Conservation (phyloP, 2,329 filamentous ascomycete species). For the Celoporthe dispersa region DNA sequence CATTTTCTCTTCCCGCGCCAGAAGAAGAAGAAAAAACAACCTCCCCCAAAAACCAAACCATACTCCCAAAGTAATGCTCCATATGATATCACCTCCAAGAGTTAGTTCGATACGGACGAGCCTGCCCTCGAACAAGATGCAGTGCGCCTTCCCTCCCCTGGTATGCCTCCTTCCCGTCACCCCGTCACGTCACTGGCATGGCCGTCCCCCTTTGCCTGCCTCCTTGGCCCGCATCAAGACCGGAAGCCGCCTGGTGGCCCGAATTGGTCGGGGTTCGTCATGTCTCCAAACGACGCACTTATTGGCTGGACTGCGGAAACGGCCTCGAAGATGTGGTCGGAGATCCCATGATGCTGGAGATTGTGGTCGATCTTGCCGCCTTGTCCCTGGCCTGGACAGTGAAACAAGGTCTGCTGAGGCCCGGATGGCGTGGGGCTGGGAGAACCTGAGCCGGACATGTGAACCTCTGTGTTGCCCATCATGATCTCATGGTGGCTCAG, state of each 20-base stretch:
- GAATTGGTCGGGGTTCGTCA: constrained; percentile 20
- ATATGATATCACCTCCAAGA: neutral
- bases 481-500: constrained; percentile 30
- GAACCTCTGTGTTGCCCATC: constrained; percentile 27
- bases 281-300: constrained; percentile 27
- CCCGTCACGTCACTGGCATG: neutral
- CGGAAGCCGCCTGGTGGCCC: constrained; percentile 4
- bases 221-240: constrained; percentile 7
- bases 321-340: constrained; percentile 28
- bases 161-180: neutral
- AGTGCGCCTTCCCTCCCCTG: neutral
- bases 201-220: neutral
- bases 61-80: neutral
- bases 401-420: constrained; percentile 24
- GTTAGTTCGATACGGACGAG: neutral
- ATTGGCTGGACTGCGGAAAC: constrained; percentile 30
- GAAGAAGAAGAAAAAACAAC: too few relatives aligned
- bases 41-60: too few relatives aligned
- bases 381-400: constrained; percentile 19
- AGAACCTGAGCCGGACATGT: constrained; percentile 12
- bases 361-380: constrained; percentile 27
- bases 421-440: constrained; percentile 22
- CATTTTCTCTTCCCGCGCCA: too few relatives aligned
- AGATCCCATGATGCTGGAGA: constrained; percentile 29
- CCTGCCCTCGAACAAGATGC: neutral